A percentile compares a stretch with the other conserved stretches of the same genome.
Evolutionary conservation across 2,329 filamentous ascomycete species (phyloP).

Genomic region (Sclerotinia trifoliorum): DNA sequence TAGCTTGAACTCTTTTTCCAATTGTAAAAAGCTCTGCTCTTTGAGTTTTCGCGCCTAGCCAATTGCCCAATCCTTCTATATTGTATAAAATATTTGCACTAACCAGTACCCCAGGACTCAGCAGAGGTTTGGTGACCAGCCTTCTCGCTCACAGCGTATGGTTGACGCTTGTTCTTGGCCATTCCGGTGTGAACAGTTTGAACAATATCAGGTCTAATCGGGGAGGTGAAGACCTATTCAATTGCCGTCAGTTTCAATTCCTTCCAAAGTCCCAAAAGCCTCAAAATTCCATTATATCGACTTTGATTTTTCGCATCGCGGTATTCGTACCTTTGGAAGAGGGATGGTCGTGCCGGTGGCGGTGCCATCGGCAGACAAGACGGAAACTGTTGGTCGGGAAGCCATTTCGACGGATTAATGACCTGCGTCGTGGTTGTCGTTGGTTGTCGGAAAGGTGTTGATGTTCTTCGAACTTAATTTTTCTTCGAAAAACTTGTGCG

Average conservation of each 20-base stretch:
- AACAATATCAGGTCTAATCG: constrained; percentile 98
- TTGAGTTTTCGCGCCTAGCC: neutral
- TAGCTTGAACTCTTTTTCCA: constrained; percentile 26
- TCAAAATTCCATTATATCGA: constrained; percentile 10
- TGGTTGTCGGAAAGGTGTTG: constrained; percentile 27
- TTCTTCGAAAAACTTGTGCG: constrained; percentile 12
- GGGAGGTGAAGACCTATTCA: constrained; percentile 79
- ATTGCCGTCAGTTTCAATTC: constrained; percentile 31
- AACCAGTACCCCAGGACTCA: constrained; percentile 99
- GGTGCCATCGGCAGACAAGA: constrained; percentile 94
- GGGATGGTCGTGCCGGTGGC: constrained; percentile 85
- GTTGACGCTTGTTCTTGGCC: constrained; percentile 99
- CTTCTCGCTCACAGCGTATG: constrained; percentile 99
- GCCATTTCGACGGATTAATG: constrained; percentile 60
- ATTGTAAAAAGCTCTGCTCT: neutral
- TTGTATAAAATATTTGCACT: constrained; percentile 46
- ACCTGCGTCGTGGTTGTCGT: constrained; percentile 34
- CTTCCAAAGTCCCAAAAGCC: constrained; percentile 5
- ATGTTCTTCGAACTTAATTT: constrained; percentile 17
- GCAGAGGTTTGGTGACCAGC: constrained; percentile 99
- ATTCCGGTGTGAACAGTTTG: constrained; percentile 95
- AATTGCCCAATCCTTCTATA: constrained; percentile 11
- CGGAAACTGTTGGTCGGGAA: constrained; percentile 95
- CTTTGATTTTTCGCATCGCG: constrained; percentile 11
- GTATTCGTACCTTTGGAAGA: constrained; percentile 64